A percentile compares a stretch with the other conserved stretches of the same genome.
Conservation (phyloP, 768 basidiomycete genomes). For the Calocybe cyanea region DNA sequence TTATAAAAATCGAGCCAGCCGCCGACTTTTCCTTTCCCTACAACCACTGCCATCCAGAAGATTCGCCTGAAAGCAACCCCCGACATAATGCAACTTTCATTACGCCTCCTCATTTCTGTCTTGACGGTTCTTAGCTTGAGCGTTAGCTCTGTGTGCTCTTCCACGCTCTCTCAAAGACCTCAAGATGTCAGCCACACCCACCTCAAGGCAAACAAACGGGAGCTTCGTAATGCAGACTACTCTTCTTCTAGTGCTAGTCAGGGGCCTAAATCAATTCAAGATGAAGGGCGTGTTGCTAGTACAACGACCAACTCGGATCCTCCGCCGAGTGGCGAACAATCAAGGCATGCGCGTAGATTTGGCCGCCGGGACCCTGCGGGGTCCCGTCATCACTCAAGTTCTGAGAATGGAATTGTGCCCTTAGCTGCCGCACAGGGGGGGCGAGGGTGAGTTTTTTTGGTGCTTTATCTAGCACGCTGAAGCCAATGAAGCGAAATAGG, state of each 20-base stretch:
- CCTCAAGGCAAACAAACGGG: not conserved
- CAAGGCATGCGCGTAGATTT: too few species aligned
- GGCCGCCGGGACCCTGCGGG: too few species aligned
- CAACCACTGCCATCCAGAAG: not conserved
- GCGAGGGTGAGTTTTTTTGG: too few species aligned
- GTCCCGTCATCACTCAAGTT: too few species aligned
- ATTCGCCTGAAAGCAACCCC: not conserved
- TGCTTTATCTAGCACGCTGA: too few species aligned
- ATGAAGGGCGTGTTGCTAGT: not conserved
- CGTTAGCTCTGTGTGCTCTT: constrained; percentile 7
- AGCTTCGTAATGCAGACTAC: constrained; percentile 16
- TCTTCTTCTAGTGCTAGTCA: not conserved
- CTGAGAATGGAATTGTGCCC: too few species aligned
- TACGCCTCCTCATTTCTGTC: constrained; percentile 9
- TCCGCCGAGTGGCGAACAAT: too few species aligned
- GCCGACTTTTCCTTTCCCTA: too few species aligned
- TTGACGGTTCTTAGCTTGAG: constrained; percentile 14
- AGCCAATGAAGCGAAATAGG: too few species aligned
- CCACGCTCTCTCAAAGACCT: not conserved
- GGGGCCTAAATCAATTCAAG: not conserved
- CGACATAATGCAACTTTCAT: constrained; percentile 9
- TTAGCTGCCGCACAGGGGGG: too few species aligned
- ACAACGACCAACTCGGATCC: too few species aligned
- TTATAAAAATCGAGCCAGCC: too few species aligned
- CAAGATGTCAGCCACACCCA: not conserved